phyloP scores from a whole-genome alignment of 768 basidiomycete species.

The Strobilomyces confusus region DNA sequence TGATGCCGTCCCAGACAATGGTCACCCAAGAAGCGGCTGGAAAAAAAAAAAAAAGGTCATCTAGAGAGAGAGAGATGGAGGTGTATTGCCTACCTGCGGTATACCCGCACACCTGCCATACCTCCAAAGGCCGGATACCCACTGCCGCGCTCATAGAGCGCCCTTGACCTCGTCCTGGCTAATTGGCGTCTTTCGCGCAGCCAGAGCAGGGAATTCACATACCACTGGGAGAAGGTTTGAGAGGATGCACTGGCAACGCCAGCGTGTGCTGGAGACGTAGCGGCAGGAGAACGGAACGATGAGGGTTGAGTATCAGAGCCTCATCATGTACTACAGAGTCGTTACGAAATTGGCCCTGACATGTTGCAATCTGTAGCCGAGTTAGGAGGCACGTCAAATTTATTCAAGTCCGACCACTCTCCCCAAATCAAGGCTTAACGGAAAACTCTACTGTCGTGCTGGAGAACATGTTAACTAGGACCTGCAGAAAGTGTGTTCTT shows the following conservation, averaged over 20 bases:
- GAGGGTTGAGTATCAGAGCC: not conserved
- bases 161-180: not conserved
- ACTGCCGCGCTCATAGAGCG: slow-evolving; percentile 4
- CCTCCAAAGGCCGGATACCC: no score
- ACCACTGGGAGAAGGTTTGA: not conserved
- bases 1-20: slow-evolving; percentile 20
- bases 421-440: not conserved
- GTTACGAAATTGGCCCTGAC: not conserved
- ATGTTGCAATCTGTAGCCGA: not conserved
- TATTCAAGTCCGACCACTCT: no score
- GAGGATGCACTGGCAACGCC: not conserved
- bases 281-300: not conserved
- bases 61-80: not conserved
- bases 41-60: not conserved
- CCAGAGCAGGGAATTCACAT: not conserved
- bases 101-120: slow-evolving; percentile 6
- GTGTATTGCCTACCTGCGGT: slow-evolving; percentile 1
- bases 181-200: not conserved
- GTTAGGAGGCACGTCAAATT: no score
- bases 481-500: no score
- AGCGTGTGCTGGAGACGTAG: not conserved
- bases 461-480: no score
- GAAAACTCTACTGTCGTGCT: no score
- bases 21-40: slow-evolving; percentile 10
- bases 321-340: not conserved